Conservation (phyloP, 441 rosid genomes). For the Corymbia calophylla region DNA sequence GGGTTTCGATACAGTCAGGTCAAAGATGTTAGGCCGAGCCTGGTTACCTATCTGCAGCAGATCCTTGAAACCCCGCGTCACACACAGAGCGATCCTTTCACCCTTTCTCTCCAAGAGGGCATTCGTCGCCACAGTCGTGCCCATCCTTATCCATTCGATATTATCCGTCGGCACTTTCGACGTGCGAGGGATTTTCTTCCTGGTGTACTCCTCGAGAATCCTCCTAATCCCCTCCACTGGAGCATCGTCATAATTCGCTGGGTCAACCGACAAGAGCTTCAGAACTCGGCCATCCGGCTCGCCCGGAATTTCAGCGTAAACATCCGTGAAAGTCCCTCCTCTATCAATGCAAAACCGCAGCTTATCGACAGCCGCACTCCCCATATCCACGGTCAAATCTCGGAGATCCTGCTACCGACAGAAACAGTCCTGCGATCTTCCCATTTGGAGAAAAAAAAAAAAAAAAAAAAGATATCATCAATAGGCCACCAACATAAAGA, state of each 20-base stretch:
- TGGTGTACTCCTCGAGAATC: slow-evolving; percentile 72
- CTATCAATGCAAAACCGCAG: slow-evolving; percentile 87
- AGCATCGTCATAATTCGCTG: slow-evolving; percentile 90
- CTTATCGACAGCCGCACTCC: slow-evolving; percentile 38
- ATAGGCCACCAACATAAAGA: too few relatives aligned
- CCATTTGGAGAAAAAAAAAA: too few relatives aligned
- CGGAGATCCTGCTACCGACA: not conserved
- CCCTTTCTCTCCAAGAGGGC: slow-evolving; percentile 94
- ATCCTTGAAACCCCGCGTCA: slow-evolving; percentile 78
- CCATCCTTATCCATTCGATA: slow-evolving; percentile 98
- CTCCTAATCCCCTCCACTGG: slow-evolving; percentile 91
- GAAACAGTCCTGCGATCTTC: not conserved
- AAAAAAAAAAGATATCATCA: too few relatives aligned
- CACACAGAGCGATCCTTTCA: slow-evolving; percentile 84
- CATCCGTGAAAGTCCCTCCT: slow-evolving; percentile 96
- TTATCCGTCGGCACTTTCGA: slow-evolving; percentile 78
- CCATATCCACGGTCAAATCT: slow-evolving; percentile 32
- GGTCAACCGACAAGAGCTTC: slow-evolving; percentile 92
- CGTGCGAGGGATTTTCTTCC: slow-evolving; percentile 54
- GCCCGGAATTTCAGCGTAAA: slow-evolving; percentile 87
- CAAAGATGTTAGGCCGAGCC: slow-evolving; percentile 83
- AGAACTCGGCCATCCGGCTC: slow-evolving; percentile 55
- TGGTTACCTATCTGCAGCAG: slow-evolving; percentile 93
- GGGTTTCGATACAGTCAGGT: slow-evolving; percentile 76
- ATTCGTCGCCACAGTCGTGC: slow-evolving; percentile 92